These are phyloP conservation scores for Chalciporus sphaerocephalus DNA, from an alignment of 768 basidiomycete genomes.

Conservation along the genomic window DNA sequence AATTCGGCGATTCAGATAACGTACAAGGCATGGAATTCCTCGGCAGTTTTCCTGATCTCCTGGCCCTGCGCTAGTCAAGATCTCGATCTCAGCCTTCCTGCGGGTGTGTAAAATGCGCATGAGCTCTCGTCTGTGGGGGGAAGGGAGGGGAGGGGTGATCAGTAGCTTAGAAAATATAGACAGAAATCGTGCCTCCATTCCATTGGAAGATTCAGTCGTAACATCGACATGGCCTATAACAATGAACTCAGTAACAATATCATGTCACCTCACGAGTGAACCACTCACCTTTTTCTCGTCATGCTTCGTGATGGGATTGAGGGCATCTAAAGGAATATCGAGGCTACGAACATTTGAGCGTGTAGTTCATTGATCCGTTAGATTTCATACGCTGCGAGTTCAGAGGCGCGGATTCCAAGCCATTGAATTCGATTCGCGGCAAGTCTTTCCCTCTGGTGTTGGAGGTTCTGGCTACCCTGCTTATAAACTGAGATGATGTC, in stretches of 20 bases:
- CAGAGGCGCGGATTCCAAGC: conserved; percentile 72
- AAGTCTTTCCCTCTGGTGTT: conserved; percentile 66
- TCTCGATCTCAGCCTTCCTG: conserved; percentile 93
- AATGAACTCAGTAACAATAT: not conserved
- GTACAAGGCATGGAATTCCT: conserved; percentile 18
- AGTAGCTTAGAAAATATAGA: not conserved
- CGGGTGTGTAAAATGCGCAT: conserved; percentile 71
- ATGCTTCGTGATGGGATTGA: conserved; percentile 64
- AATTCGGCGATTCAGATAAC: conserved; percentile 27
- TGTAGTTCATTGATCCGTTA: not conserved
- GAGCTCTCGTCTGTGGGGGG: conserved; percentile 64
- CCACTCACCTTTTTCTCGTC: conserved; percentile 70
- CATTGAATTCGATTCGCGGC: conserved; percentile 69
- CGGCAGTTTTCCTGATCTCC: conserved; percentile 6
- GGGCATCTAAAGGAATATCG: conserved; percentile 50
- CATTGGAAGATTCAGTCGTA: conserved; percentile 50
- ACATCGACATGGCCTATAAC: conserved; percentile 62
- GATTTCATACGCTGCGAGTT: conserved; percentile 53
- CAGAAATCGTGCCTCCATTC: conserved; percentile 61
- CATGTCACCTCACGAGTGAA: not conserved
- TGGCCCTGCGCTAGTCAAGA: conserved; percentile 34
- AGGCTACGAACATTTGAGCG: conserved; percentile 39
- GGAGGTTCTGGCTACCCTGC: conserved; percentile 67
- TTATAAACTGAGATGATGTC: conserved; percentile 89
- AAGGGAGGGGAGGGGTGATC: conserved; percentile 6